These are phyloP conservation scores for Stemphylium beticola DNA, from an alignment of 2,329 filamentous ascomycete species.

Conservation along the genomic window DNA sequence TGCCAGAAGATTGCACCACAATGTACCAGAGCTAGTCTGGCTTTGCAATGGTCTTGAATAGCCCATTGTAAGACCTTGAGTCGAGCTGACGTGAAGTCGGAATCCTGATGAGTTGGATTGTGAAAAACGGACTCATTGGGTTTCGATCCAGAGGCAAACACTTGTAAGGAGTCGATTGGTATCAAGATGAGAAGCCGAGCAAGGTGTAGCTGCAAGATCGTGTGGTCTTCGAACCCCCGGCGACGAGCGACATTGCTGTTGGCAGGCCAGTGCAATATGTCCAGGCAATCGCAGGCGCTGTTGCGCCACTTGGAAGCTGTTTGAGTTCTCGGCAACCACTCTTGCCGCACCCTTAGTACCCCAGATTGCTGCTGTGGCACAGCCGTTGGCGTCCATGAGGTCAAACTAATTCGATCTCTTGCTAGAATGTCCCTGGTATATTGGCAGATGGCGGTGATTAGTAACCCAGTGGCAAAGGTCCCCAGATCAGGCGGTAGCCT, in stretches of 20 bases:
- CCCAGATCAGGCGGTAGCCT: conserved; percentile 52
- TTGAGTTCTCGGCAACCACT: conserved; percentile 57
- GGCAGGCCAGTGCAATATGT: conserved; percentile 65
- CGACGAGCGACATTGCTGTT: conserved; percentile 59
- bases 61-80: conserved; percentile 56
- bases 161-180: conserved; percentile 56
- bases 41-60: conserved; percentile 60
- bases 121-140: conserved; percentile 9
- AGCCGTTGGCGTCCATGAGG: conserved; percentile 42
- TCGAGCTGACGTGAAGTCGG: conserved; percentile 4
- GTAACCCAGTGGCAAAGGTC: conserved; percentile 57
- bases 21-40: conserved; percentile 63
- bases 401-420: conserved; percentile 54
- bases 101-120: not conserved
- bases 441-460: conserved; percentile 59
- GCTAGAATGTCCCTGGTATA: conserved; percentile 57
- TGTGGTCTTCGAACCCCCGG: conserved; percentile 61
- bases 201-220: conserved; percentile 62
- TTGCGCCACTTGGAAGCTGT: conserved; percentile 59
- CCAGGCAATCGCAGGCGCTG: conserved; percentile 56
- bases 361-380: conserved; percentile 20
- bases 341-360: not conserved
- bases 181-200: conserved; percentile 60
- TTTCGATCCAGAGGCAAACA: conserved; percentile 44
- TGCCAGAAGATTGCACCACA: conserved; percentile 61